A percentile compares a stretch with the other conserved stretches of the same genome.
These are phyloP conservation scores for Debaryomyces fabryi DNA, from an alignment of 1,139 yeast genomes.

Conservation along the genomic window DNA sequence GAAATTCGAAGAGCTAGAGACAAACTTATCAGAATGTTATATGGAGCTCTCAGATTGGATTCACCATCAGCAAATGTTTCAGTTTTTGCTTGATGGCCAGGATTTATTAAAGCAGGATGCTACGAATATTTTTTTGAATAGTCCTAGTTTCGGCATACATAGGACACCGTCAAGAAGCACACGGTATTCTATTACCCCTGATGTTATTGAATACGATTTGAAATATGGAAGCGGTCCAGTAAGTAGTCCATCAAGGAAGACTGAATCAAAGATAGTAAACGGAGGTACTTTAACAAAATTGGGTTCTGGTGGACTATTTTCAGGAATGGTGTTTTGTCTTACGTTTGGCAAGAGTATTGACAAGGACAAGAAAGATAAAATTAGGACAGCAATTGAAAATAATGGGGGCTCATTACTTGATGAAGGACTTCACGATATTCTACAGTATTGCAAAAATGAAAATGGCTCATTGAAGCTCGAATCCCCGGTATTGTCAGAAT, in stretches of 20 bases:
- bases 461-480: constrained; percentile 18
- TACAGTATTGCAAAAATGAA: constrained; percentile 20
- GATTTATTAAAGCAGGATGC: constrained; percentile 15
- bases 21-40: constrained; percentile 21
- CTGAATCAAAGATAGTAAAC: constrained; percentile 13
- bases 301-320: constrained; percentile 15
- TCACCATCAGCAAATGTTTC: constrained; percentile 37
- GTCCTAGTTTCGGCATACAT: background rate
- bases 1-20: constrained; percentile 17
- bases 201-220: background rate
- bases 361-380: constrained; percentile 37
- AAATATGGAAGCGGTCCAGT: constrained; percentile 8
- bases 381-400: constrained; percentile 37
- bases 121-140: background rate
- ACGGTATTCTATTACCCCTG: background rate
- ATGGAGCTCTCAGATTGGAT: constrained; percentile 49
- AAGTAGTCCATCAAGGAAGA: constrained; percentile 16
- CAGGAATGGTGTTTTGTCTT: constrained; percentile 37
- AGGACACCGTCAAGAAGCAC: constrained; percentile 7
- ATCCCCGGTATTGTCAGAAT: constrained; percentile 20
- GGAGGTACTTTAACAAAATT: constrained; percentile 10
- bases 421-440: constrained; percentile 45
- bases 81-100: constrained; percentile 14
- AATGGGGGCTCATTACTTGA: constrained; percentile 60
- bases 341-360: constrained; percentile 32